Base-by-base conservation (phyloP, 805 yeast genomes). In the Monosporozyma unispora region DNA sequence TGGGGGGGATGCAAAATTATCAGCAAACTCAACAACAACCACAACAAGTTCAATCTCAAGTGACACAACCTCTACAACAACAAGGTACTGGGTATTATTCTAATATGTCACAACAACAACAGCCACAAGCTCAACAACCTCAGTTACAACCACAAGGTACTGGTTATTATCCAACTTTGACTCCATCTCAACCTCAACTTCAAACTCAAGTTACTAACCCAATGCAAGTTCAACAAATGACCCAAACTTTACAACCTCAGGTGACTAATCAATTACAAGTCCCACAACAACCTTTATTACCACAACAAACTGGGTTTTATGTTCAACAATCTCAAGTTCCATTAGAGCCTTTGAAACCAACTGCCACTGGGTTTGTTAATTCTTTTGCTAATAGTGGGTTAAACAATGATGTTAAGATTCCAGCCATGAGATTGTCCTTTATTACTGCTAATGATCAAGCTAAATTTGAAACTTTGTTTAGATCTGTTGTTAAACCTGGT, bases 391-490 rank as follows among this genome's bases (percentile, higher is more conserved):
- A 64, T 35, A 73, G 70, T 38, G 70, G 72, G 18, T 79, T 79
- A 57, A 80, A 82, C 61, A 73, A 68, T 38, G 80, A 74, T 16
- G 58, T 86, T 53, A 81, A 81, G 60, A 80, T 85, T 54, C 93
- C 93, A 41, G 71, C 71, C 55, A 85, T 87, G 52, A 78, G 97
- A 56, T 73, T 91, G 47, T 81, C 96, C 10, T 91, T 91, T 63
- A 79, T 91, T 53, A 80, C 95, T 3, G 83, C 85, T 22, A 79
- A 78, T 31, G 97, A 91, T 64, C 98, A 91, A 70, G 77, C 78
- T 51, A 84, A 87, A 64, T 91, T 86, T 62, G 96, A 88, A 67
- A 81, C 82, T 58, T 72, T 91, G 57, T 91, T 91, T 65, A 73
- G 91, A 56, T 76, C 87, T 19, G 83, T 89, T 21, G 91, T 90